Evolutionary conservation across 371 early-diverging fungal species (phyloP).

Genomic region (Lichtheimia corymbifera): DNA sequence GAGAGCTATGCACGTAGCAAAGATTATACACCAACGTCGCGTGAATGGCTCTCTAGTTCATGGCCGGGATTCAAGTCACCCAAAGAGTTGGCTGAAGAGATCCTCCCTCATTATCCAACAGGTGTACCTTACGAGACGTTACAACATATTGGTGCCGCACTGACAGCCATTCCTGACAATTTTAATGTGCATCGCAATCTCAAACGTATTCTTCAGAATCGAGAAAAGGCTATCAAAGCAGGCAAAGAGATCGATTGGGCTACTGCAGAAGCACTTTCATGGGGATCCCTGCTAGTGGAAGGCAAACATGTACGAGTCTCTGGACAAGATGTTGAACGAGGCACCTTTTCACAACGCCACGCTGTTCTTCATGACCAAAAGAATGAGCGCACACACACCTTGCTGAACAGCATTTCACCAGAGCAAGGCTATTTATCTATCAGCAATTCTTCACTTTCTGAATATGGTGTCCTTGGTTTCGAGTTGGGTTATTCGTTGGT

Average conservation of each 20-base stretch:
- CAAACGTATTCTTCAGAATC: slow-evolving; percentile 80
- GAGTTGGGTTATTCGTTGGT: slow-evolving; percentile 95
- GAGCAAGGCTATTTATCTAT: slow-evolving; percentile 87
- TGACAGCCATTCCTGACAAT: slow-evolving; percentile 81
- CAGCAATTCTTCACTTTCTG: slow-evolving; percentile 94
- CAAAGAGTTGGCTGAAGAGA: slow-evolving; percentile 77
- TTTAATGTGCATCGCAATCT: slow-evolving; percentile 89
- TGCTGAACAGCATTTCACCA: slow-evolving; percentile 81
- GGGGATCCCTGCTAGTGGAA: slow-evolving; percentile 88
- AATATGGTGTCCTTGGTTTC: slow-evolving; percentile 94
- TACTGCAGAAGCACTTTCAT: slow-evolving; percentile 94
- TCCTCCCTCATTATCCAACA: slow-evolving; percentile 69
- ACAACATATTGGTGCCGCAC: slow-evolving; percentile 77
- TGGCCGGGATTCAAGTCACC: slow-evolving; percentile 90
- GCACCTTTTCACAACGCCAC: slow-evolving; percentile 98
- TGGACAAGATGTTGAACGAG: slow-evolving; percentile 98
- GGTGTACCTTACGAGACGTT: slow-evolving; percentile 80
- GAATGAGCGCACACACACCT: slow-evolving; percentile 69
- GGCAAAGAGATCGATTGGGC: slow-evolving; percentile 93
- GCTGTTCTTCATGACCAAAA: slow-evolving; percentile 93
- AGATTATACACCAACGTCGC: slow-evolving; percentile 83
- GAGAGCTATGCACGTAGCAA: slow-evolving; percentile 88
- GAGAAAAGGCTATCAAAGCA: slow-evolving; percentile 75
- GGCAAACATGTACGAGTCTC: slow-evolving; percentile 89
- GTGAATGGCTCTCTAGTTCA: slow-evolving; percentile 93